Percentiles rank a stretch among this genome's conserved stretches.
Conservation (phyloP, 805 yeast genomes). For the Komagataella pastoris region DNA sequence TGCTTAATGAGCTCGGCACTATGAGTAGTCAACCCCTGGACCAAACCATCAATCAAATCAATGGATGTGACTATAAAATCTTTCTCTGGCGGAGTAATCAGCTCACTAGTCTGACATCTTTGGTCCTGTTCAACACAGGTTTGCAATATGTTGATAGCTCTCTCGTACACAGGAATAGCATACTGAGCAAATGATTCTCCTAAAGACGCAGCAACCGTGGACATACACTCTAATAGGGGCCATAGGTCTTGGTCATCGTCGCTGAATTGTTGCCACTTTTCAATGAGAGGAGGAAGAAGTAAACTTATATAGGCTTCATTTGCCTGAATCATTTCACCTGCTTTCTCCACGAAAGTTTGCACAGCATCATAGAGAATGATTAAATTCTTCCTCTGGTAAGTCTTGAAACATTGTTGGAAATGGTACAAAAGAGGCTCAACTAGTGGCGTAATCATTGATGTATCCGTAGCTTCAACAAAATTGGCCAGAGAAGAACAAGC, state of each 20-base stretch:
- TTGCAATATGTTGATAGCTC: slow-evolving; percentile 60
- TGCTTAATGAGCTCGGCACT: slow-evolving; percentile 39
- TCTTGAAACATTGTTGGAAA: slow-evolving; percentile 59
- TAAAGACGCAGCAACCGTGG: slow-evolving; percentile 77
- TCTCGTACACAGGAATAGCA: slow-evolving; percentile 73
- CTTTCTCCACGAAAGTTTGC: slow-evolving; percentile 75
- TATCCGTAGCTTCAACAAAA: slow-evolving; percentile 67
- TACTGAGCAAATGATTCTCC: slow-evolving; percentile 80
- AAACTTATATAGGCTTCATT: slow-evolving; percentile 45
- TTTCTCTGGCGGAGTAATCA: slow-evolving; percentile 66
- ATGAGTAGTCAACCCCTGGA: slow-evolving; percentile 72
- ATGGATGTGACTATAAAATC: slow-evolving; percentile 83
- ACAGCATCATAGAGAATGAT: slow-evolving; percentile 80
- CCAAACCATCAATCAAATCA: slow-evolving; percentile 84
- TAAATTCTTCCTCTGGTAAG: slow-evolving; percentile 74
- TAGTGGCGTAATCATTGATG: slow-evolving; percentile 45
- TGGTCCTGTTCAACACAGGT: slow-evolving; percentile 57
- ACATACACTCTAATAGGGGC: slow-evolving; percentile 89
- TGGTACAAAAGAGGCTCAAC: slow-evolving; percentile 55
- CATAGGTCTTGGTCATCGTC: slow-evolving; percentile 81
- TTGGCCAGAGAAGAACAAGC: slow-evolving; percentile 82
- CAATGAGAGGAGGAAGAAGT: slow-evolving; percentile 70
- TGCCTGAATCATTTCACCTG: slow-evolving; percentile 38
- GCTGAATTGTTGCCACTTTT: slow-evolving; percentile 61
- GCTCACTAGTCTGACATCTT: slow-evolving; percentile 51